A percentile compares a stretch with the other conserved stretches of the same genome.
phyloP scores from a whole-genome alignment of 1,284 basidiomycete genomes.

The Ganoderma meredithae region DNA sequence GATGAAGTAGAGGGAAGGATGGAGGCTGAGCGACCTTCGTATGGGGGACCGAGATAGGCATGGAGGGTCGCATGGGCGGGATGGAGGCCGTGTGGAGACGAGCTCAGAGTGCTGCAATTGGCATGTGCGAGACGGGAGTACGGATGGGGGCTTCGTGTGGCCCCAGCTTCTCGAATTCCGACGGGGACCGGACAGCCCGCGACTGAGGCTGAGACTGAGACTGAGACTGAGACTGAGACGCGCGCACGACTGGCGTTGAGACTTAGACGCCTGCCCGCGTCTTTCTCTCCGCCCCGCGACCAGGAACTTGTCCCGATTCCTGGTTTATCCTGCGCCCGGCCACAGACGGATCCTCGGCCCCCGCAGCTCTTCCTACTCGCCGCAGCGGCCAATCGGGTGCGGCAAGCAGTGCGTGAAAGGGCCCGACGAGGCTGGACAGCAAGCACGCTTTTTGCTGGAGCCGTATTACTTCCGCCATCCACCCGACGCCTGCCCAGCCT shows the following conservation, averaged over 20 bases:
- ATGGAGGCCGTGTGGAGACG: conserved; percentile 3
- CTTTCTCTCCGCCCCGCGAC: conserved; percentile 13
- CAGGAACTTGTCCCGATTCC: neutral
- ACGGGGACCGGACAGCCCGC: conserved; percentile 24
- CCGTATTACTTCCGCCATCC: conserved; percentile 2
- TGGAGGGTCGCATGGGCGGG: conserved; percentile 10
- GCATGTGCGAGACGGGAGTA: neutral
- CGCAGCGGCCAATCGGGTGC: conserved; percentile 5
- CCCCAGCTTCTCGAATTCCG: conserved; percentile 16
- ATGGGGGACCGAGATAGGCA: neutral
- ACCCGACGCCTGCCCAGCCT: neutral
- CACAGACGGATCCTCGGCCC: conserved; percentile 20
- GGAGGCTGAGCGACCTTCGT: neutral
- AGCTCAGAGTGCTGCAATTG: conserved; percentile 9
- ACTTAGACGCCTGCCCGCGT: conserved; percentile 13
- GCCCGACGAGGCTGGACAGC: conserved; percentile 12
- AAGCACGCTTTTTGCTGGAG: neutral
- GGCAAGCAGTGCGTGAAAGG: conserved; percentile 10
- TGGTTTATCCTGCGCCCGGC: conserved; percentile 11
- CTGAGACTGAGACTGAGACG: too few relatives aligned
- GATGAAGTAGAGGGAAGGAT: conserved; percentile 5
- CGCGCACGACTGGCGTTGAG: conserved; percentile 9
- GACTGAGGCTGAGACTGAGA: too few relatives aligned
- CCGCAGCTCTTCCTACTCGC: neutral
- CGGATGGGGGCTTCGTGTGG: neutral